phyloP scores from a whole-genome alignment of 345 rosid genomes.

The Carallia brachiata region DNA sequence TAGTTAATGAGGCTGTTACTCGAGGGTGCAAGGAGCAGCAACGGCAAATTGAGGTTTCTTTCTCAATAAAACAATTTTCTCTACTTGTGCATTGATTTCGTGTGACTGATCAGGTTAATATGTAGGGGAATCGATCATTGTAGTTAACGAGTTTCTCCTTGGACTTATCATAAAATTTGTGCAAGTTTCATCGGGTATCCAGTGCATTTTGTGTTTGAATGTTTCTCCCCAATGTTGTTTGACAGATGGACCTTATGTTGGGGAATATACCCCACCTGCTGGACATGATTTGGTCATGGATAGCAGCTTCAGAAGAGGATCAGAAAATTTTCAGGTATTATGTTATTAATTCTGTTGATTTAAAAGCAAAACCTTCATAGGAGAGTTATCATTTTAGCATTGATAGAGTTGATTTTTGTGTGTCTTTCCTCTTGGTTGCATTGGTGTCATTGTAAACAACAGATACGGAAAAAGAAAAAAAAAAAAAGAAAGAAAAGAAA shows the following conservation, averaged over 20 bases:
- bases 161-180: neutral
- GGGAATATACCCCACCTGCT: constrained; percentile 84
- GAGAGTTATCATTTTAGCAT: neutral
- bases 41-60: constrained; percentile 81
- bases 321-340: constrained; percentile 68
- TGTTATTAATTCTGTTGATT: neutral
- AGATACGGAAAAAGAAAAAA: neutral
- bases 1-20: constrained; percentile 80
- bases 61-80: constrained; percentile 2
- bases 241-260: constrained; percentile 92
- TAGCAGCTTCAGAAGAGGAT: constrained; percentile 89
- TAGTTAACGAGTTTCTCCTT: neutral
- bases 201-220: constrained; percentile 1
- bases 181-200: neutral
- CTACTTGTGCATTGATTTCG: neutral
- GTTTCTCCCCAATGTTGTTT: constrained; percentile 22
- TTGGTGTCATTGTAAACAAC: neutral
- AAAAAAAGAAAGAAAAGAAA: neutral
- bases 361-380: neutral
- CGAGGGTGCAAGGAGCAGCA: constrained; percentile 96
- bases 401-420: neutral
- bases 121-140: too few species aligned
- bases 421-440: neutral
- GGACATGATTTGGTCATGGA: constrained; percentile 95
- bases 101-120: too few species aligned